Percentiles rank a stretch among this genome's conserved stretches.
Conservation (phyloP, 2,329 filamentous ascomycete species). For the Fusarium heterosporum region DNA sequence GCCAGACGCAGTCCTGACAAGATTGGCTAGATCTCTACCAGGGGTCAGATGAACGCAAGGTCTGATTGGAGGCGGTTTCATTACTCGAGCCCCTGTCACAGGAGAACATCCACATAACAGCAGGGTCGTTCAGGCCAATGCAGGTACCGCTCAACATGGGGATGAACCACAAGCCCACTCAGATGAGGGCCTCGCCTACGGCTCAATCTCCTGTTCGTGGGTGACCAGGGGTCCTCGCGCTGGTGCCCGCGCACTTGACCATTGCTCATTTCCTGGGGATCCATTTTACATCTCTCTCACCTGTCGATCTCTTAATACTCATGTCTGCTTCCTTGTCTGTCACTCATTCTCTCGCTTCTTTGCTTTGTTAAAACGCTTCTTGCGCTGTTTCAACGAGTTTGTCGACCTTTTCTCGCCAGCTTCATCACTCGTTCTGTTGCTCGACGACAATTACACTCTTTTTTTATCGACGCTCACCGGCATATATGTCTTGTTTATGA, state of each 20-base stretch:
- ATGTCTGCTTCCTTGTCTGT: constrained; percentile 31
- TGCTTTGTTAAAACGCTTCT: constrained; percentile 42
- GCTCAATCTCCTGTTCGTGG: constrained; percentile 40
- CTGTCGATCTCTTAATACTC: constrained; percentile 45
- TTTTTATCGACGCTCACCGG: constrained; percentile 18
- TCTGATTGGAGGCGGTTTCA: constrained; percentile 46
- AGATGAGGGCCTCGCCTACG: constrained; percentile 37
- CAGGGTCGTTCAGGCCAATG: constrained; percentile 34
- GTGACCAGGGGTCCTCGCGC: constrained; percentile 13
- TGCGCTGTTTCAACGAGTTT: constrained; percentile 41
- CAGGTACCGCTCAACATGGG: constrained; percentile 33
- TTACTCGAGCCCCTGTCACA: constrained; percentile 37
- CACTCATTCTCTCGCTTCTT: constrained; percentile 38
- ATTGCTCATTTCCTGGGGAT: constrained; percentile 46
- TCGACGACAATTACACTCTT: constrained; percentile 43
- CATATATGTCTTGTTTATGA: constrained; percentile 37
- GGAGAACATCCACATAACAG: constrained; percentile 32
- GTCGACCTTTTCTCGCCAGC: constrained; percentile 32
- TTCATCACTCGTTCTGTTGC: constrained; percentile 45
- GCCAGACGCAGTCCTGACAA: constrained; percentile 27
- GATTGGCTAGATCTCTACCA: constrained; percentile 41
- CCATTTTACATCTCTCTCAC: constrained; percentile 41
- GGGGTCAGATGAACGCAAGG: constrained; percentile 37
- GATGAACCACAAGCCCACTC: constrained; percentile 25
- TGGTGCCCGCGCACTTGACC: constrained; percentile 41